Conservation (phyloP, 2,329 filamentous ascomycete species). For the Teratosphaeria destructans region DNA sequence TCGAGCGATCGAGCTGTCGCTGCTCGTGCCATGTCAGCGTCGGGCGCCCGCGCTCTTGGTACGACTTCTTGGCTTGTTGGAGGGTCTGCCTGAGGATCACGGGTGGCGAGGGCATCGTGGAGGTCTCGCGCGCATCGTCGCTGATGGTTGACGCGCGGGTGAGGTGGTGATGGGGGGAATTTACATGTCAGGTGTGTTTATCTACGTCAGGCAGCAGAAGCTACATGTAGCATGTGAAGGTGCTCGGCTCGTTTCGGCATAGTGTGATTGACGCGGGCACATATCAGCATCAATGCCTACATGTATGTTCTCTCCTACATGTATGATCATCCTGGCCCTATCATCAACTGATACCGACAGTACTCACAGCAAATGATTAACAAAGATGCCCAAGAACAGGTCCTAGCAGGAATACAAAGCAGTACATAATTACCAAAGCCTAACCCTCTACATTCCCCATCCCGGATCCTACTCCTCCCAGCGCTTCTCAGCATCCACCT, state of each 20-base stretch:
- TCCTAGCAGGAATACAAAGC: no score
- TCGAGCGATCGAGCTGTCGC: conserved; percentile 23
- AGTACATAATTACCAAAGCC: no score
- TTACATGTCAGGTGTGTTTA: not conserved
- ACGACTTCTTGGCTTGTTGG: conserved; percentile 28
- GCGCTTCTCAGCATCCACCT: no score
- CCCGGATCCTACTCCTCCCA: no score
- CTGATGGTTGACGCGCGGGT: not conserved
- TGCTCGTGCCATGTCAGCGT: conserved; percentile 22
- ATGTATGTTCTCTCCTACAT: not conserved
- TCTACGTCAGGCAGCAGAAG: not conserved
- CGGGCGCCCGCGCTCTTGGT: conserved; percentile 23
- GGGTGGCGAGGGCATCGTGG: not conserved
- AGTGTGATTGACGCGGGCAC: not conserved
- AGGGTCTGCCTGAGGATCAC: conserved; percentile 16
- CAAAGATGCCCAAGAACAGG: no score
- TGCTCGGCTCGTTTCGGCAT: not conserved
- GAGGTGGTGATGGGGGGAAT: not conserved
- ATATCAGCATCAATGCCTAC: not conserved
- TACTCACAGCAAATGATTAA: no score
- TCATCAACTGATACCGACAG: no score
- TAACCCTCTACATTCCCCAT: no score
- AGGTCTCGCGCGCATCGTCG: not conserved
- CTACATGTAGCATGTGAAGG: not conserved
- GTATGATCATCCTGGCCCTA: no score